These are phyloP conservation scores for Petunia hybrid DNA, from an alignment of 305 asterid species.

Conservation along the genomic window DNA sequence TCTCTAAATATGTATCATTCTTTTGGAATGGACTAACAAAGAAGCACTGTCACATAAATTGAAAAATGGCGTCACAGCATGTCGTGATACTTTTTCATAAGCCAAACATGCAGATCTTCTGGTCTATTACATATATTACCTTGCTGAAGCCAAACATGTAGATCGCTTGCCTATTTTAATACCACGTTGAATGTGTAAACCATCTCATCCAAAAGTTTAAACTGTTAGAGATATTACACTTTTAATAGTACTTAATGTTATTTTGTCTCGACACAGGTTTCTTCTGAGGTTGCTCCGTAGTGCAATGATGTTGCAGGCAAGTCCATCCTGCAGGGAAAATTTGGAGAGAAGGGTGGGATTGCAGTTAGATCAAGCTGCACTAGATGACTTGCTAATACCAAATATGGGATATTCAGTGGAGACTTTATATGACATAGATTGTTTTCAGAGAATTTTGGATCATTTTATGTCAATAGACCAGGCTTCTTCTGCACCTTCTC, in stretches of 20 bases:
- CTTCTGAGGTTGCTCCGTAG: slow-evolving; percentile 76
- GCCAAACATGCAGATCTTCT: too few species aligned
- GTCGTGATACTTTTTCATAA: too few species aligned
- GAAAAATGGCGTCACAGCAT: too few species aligned
- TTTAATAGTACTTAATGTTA: neutral
- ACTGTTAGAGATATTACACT: neutral
- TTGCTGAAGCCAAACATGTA: too few species aligned
- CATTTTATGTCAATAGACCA: slow-evolving; percentile 75
- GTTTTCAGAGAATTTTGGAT: slow-evolving; percentile 91
- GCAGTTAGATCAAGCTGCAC: slow-evolving; percentile 74
- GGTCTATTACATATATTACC: too few species aligned
- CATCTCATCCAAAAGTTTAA: neutral
- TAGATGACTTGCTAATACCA: slow-evolving; percentile 82
- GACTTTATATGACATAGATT: slow-evolving; percentile 78
- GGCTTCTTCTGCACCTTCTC: slow-evolving; percentile 63
- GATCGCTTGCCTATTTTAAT: neutral
- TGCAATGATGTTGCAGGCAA: slow-evolving; percentile 71
- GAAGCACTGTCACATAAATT: too few species aligned
- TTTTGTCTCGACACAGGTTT: slow-evolving; percentile 38
- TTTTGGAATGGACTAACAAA: too few species aligned
- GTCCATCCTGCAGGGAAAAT: slow-evolving; percentile 72
- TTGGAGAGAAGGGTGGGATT: slow-evolving; percentile 78
- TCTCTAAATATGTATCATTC: too few species aligned
- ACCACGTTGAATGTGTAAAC: neutral
- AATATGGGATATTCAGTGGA: slow-evolving; percentile 77